Evolutionary conservation across 2,329 filamentous ascomycete species (phyloP).

Genomic region (Taxawa tesnikishii): DNA sequence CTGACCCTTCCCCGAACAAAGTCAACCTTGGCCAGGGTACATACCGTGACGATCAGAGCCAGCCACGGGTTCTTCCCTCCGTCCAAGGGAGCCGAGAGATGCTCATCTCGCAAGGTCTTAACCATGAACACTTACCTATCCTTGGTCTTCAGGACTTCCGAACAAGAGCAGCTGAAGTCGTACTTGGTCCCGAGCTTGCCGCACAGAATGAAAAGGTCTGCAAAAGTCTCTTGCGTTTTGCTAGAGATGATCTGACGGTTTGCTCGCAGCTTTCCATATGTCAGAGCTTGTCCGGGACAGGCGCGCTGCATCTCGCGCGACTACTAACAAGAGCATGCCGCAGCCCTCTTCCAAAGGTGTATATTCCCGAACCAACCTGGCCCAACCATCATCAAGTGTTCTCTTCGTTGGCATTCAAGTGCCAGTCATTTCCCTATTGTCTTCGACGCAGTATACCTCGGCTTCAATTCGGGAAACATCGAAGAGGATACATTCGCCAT

Average conservation of each 20-base stretch:
- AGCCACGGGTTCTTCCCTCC: conserved; percentile 27
- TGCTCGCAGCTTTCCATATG: conserved; percentile 14
- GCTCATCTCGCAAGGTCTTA: conserved; percentile 9
- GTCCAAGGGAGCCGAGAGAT: conserved; percentile 18
- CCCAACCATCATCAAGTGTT: conserved; percentile 29
- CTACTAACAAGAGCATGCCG: conserved; percentile 19
- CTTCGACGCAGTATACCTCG: conserved; percentile 23
- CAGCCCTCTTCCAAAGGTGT: conserved; percentile 17
- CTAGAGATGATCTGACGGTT: too few species aligned
- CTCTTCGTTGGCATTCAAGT: conserved; percentile 19
- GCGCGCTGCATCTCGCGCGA: conserved; percentile 25
- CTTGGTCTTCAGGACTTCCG: conserved; percentile 20
- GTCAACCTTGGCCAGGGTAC: conserved; percentile 25
- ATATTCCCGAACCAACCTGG: conserved; percentile 30
- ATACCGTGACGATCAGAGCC: conserved; percentile 26
- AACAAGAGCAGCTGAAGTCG: conserved; percentile 13
- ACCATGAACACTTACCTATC: conserved; percentile 28
- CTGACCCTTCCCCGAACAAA: too few species aligned
- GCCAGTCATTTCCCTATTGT: conserved; percentile 26
- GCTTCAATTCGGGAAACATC: conserved; percentile 19
- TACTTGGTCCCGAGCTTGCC: conserved; percentile 13
- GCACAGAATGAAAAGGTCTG: too few species aligned
- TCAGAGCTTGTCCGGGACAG: conserved; percentile 30
- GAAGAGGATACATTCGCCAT: conserved; percentile 21
- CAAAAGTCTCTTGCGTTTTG: too few species aligned